phyloP scores from a whole-genome alignment of 441 rosid species.

The Pelargonium myrrhifolium region DNA sequence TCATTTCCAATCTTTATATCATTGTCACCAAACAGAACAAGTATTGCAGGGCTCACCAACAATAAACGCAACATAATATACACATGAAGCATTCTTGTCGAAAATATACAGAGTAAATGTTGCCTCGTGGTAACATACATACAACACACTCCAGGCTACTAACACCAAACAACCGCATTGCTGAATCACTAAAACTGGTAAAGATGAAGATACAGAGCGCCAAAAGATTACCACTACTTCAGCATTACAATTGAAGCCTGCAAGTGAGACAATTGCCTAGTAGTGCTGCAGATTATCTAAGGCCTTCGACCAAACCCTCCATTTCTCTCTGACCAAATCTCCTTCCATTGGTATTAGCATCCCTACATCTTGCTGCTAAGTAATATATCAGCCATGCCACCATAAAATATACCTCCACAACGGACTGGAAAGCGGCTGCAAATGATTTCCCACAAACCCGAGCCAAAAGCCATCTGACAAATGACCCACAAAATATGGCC shows the following conservation, averaged over 20 bases:
- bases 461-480: neutral
- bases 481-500: neutral
- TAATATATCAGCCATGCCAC: constrained; percentile 1
- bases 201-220: no score
- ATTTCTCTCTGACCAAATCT: neutral
- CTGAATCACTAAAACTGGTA: no score
- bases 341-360: neutral
- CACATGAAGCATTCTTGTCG: neutral
- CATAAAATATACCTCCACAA: constrained; percentile 7
- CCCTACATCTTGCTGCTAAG: constrained; percentile 6
- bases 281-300: neutral
- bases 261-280: neutral
- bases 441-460: neutral
- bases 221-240: constrained; percentile 14
- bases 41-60: neutral
- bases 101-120: neutral
- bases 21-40: constrained; percentile 1
- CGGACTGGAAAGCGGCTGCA: neutral
- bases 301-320: neutral
- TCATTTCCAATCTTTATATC: neutral
- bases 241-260: constrained; percentile 26
- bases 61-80: neutral
- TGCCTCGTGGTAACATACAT: neutral
- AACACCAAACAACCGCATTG: no score
- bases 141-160: neutral